Base-by-base conservation (phyloP, 73 alveolate genomes). In the Paramecium pentaurelia region DNA sequence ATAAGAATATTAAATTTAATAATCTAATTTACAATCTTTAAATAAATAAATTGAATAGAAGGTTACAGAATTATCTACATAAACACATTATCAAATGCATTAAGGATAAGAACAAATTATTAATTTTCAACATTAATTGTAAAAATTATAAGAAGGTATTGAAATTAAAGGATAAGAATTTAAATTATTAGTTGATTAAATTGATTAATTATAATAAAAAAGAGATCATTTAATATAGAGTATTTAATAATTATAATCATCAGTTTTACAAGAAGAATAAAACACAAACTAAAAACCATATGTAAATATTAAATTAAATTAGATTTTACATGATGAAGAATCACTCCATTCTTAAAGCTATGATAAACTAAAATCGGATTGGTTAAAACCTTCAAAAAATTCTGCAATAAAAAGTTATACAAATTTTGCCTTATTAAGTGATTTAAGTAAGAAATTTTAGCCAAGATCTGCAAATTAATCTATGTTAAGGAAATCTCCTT, bases 271-370 rank as follows among this genome's bases (percentile, higher is more conserved):
- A 28, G 71, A 80, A 28, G 91, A 80, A 14, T 8, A 80, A 11
- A 32, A 40, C 8, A 32, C 32, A 18, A 49, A 47, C 38, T 32
- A 45, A 11, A 80, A 80, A 47, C 91, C 91, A 6, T 80, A 80
- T 80, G 91, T 80, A 80, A 45, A 27, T 25, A 20, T 25, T 44
- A 16, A 16, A 14, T 20, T 25, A 32, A 9, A 20, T 54, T 45
- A 80, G 91, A 80, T 80, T 40, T 34, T 47, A 16, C 44, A 80
- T 80, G 91, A 80, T 80, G 91, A 80, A 18, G 91, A 80, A 28
- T 80, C 91, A 0, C 6, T 80, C 16, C 36, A 42, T 9, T 80
- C 47, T 8, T 6, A 49, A 25, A 80, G 71, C 8, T 80, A 80
- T 80, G 91, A 80, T 80, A 80, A 47, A 47, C 7, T 45, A 20